These are phyloP conservation scores for Hemileia vastatrix DNA, from an alignment of 1,284 basidiomycete genomes.

Conservation along the genomic window DNA sequence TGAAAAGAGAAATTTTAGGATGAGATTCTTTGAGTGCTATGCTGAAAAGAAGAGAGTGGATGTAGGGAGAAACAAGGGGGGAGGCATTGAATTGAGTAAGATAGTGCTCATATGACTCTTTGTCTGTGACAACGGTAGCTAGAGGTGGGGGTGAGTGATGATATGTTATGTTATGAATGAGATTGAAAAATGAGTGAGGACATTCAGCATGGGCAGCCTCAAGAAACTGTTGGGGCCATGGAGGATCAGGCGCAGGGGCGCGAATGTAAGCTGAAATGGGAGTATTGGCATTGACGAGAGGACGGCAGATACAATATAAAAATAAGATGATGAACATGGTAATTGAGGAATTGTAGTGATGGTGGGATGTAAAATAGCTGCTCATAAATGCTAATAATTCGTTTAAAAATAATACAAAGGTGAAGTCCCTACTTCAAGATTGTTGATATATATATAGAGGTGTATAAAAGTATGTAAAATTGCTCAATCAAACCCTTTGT, in stretches of 20 bases:
- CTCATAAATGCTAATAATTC: too few relatives aligned
- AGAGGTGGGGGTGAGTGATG: conserved; percentile 3
- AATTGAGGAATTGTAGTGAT: too few relatives aligned
- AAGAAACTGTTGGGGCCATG: conserved; percentile 14
- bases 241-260: conserved; percentile 19
- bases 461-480: too few relatives aligned
- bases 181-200: background rate
- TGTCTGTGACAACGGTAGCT: conserved; percentile 13
- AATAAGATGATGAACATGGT: too few relatives aligned
- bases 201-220: background rate
- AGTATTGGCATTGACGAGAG: too few relatives aligned
- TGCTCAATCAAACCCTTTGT: too few relatives aligned
- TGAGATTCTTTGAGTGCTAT: conserved; percentile 22
- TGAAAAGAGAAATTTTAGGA: conserved; percentile 15
- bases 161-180: background rate
- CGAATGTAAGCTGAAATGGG: conserved; percentile 22
- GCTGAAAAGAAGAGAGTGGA: conserved; percentile 16
- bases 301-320: too few relatives aligned
- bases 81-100: background rate
- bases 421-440: too few relatives aligned
- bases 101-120: conserved; percentile 14
- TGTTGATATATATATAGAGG: too few relatives aligned
- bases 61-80: conserved; percentile 3
- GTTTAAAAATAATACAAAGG: too few relatives aligned
- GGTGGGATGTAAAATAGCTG: too few relatives aligned